Evolutionary conservation across 768 basidiomycete species (phyloP).

Genomic region (Psilocybe cubensis): DNA sequence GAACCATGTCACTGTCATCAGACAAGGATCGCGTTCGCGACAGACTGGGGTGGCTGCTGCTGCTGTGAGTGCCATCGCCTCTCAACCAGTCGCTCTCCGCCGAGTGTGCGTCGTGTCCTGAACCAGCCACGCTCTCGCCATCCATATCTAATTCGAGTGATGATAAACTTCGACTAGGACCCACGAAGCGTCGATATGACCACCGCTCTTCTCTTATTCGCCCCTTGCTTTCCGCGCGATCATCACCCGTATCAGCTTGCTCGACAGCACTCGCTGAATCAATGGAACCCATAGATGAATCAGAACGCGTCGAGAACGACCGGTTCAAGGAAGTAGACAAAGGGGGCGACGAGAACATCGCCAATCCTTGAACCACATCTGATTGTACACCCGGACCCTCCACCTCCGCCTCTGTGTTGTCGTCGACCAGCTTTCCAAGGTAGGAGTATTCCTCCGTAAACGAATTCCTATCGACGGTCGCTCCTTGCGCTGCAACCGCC

Average conservation of each 20-base stretch:
- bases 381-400: neutral
- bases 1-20: conserved; percentile 22
- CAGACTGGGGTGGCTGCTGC: conserved; percentile 19
- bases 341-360: conserved; percentile 22
- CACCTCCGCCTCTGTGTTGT: neutral
- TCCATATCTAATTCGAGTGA: conserved; percentile 19
- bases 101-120: neutral
- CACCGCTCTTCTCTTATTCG: neutral
- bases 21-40: conserved; percentile 24
- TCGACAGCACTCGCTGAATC: conserved; percentile 16
- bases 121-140: neutral
- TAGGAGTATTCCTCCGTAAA: neutral
- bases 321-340: conserved; percentile 2
- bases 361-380: neutral
- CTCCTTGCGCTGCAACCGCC: too few species aligned
- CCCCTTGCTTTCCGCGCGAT: neutral
- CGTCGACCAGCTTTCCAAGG: neutral
- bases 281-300: conserved; percentile 35
- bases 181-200: conserved; percentile 2
- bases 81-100: neutral
- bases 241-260: conserved; percentile 1
- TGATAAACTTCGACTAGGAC: conserved; percentile 15
- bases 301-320: conserved; percentile 42
- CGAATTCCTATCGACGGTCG: neutral
- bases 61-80: conserved; percentile 12